A percentile compares a stretch with the other conserved stretches of the same genome.
phyloP scores from a whole-genome alignment of 2,329 filamentous ascomycete genomes.

The Calonectria crousiana region DNA sequence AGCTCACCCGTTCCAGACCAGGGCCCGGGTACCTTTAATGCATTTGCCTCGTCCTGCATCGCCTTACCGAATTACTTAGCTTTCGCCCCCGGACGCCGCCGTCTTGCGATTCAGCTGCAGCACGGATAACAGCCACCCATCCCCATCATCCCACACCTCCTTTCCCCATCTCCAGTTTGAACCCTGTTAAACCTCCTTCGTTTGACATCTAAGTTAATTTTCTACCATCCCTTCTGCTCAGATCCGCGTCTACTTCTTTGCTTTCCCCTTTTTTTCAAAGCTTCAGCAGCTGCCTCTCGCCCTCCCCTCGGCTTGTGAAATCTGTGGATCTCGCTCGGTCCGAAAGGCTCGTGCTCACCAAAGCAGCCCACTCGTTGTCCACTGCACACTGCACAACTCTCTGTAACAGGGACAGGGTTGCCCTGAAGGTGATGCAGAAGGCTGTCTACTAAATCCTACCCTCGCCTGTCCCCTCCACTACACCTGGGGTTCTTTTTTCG shows the following conservation, averaged over 20 bases:
- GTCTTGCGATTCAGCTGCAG: conserved; percentile 20
- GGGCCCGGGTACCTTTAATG: not conserved
- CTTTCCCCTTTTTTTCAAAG: conserved; percentile 29
- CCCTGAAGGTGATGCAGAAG: conserved; percentile 14
- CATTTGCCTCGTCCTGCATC: not conserved
- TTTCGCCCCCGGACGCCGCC: conserved; percentile 22
- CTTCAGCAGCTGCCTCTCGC: not conserved
- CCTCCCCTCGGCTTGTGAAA: conserved; percentile 27
- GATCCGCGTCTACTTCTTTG: too few species aligned
- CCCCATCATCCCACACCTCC: conserved; percentile 14
- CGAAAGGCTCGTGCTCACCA: conserved; percentile 36
- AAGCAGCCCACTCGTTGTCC: conserved; percentile 12
- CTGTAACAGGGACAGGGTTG: conserved; percentile 23
- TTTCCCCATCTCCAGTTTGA: conserved; percentile 3
- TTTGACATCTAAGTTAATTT: not conserved
- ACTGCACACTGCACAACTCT: conserved; percentile 8
- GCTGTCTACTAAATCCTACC: conserved; percentile 21
- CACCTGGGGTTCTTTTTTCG: not conserved
- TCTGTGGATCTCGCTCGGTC: conserved; percentile 39
- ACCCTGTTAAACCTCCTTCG: not conserved
- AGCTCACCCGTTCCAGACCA: conserved; percentile 12
- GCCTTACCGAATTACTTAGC: conserved; percentile 1
- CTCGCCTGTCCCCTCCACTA: conserved; percentile 15
- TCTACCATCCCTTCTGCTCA: conserved; percentile 16
- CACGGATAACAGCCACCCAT: conserved; percentile 10